Evolutionary conservation across 768 basidiomycete species (phyloP), one percentile per base, ranked within the genome.

Genomic region (Mycena olivaceomarginata): DNA sequence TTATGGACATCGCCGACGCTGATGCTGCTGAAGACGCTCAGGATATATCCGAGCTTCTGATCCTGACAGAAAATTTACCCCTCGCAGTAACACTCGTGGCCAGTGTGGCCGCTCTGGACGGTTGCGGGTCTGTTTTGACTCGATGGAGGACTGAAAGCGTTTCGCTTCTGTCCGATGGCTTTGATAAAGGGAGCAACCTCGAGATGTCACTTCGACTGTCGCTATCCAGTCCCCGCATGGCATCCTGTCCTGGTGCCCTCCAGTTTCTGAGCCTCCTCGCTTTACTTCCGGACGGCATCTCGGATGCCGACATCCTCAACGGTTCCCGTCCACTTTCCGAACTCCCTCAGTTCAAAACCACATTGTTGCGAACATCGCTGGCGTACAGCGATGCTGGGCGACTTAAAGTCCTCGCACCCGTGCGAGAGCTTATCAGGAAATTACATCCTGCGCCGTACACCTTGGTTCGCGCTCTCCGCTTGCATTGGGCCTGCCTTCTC

Each of bases 241-340:
- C 64, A 31, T 59, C 56, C 2, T 67, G 15, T 18, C 64, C 72
- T 1, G 65, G 72, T 8, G 65, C 72, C 15, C 56, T 67, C 41
- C 72, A 73, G n/a, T 65, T 73, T 59, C 51, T 66, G 9, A 65
- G 72, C 37, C 51, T 73, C 2, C 64, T 73, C 53, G 37, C 62
- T 6, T 16, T 72, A 53, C 70, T 72, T 53, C 72, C 72, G 12
- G 72, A 73, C 53, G 64, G 72, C 8, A 53, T 73, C 4, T 31
- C 22, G n/a, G 63, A 73, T 25, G 18, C 7, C 39, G 72, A 73
- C 22, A 41, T 73, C 11, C 11, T 45, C n/a, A 6, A n/a, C 12
- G 31, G 39, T 22, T 15, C 15, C 16, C 39, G 16, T 20, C 72
- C 63, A 4, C 66, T 73, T 43, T 53, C 63, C 15, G 64, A 73